These are phyloP conservation scores for Monosporascus sp. DNA, from an alignment of 2,329 filamentous ascomycete species.

Conservation along the genomic window DNA sequence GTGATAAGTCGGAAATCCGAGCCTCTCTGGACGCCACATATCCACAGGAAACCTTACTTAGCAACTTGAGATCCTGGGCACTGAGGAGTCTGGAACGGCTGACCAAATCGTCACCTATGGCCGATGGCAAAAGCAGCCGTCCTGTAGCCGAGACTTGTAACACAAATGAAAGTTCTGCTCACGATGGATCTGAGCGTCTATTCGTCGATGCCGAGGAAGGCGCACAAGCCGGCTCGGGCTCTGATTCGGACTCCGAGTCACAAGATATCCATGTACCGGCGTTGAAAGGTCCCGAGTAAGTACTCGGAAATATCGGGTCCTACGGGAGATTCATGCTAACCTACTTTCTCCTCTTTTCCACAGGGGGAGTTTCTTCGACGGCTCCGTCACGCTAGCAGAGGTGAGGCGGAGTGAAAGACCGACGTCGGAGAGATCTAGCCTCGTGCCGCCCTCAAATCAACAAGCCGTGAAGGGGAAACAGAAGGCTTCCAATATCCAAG, in stretches of 20 bases:
- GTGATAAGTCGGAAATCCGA: constrained; percentile 1
- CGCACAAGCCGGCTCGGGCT: constrained; percentile 7
- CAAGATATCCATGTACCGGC: constrained; percentile 13
- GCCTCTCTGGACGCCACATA: constrained; percentile 6
- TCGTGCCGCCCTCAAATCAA: constrained; percentile 7
- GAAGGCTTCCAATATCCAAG: constrained; percentile 7
- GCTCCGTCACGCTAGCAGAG: constrained; percentile 12
- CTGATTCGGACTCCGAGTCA: constrained; percentile 14
- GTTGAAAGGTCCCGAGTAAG: constrained; percentile 12
- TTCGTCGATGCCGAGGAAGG: constrained; percentile 8
- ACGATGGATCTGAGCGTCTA: constrained; percentile 7
- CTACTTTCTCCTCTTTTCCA: background rate
- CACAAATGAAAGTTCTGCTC: background rate
- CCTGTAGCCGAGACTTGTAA: no score
- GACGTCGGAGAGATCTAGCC: background rate
- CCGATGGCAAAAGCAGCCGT: background rate
- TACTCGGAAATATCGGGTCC: background rate
- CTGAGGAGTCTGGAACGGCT: constrained; percentile 9
- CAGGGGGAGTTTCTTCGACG: constrained; percentile 20
- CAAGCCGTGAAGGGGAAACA: constrained; percentile 5
- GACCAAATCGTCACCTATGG: background rate
- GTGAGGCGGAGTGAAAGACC: constrained; percentile 13
- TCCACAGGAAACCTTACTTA: constrained; percentile 9
- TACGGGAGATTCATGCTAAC: constrained; percentile 10
- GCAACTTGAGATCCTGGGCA: constrained; percentile 17